Conservation (phyloP, 805 yeast genomes). For the Tanozyma kutaoensis region DNA sequence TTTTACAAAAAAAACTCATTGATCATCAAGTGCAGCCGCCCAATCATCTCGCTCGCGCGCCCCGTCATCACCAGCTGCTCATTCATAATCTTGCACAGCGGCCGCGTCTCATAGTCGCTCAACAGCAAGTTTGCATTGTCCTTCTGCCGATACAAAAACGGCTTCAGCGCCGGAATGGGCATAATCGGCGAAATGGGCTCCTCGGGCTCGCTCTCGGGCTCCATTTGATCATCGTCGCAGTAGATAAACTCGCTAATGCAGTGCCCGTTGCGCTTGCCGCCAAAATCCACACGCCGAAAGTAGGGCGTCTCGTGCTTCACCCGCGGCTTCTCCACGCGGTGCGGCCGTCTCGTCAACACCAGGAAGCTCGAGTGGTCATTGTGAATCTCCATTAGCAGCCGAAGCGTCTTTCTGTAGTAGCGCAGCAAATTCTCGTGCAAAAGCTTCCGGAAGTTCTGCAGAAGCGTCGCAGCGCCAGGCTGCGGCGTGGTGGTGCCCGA, state of each 20-base stretch:
- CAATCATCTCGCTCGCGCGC: constrained; percentile 30
- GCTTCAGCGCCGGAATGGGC: constrained; percentile 11
- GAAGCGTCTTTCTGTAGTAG: constrained; percentile 14
- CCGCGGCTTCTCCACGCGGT: neutral
- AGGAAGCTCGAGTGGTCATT: constrained; percentile 21
- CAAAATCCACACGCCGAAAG: constrained; percentile 23
- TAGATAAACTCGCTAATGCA: constrained; percentile 21
- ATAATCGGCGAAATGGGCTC: neutral
- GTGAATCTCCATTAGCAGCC: constrained; percentile 18
- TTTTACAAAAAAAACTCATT: constrained; percentile 29
- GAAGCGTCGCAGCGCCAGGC: constrained; percentile 6
- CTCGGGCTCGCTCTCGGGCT: constrained; percentile 4
- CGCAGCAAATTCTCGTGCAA: constrained; percentile 24
- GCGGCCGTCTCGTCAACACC: constrained; percentile 10
- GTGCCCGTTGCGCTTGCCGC: constrained; percentile 12
- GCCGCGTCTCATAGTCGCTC: constrained; percentile 8
- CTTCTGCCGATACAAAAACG: constrained; percentile 22
- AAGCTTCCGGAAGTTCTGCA: constrained; percentile 21
- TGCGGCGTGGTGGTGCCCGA: neutral
- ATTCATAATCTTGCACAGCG: constrained; percentile 20
- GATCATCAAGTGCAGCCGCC: constrained; percentile 25
- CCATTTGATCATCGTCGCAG: constrained; percentile 14
- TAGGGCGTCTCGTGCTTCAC: constrained; percentile 14
- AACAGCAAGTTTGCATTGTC: constrained; percentile 22
- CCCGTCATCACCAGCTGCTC: constrained; percentile 23